Evolutionary conservation across 371 early-diverging fungal genomes (phyloP).

Genomic region (Mucor sp.): DNA sequence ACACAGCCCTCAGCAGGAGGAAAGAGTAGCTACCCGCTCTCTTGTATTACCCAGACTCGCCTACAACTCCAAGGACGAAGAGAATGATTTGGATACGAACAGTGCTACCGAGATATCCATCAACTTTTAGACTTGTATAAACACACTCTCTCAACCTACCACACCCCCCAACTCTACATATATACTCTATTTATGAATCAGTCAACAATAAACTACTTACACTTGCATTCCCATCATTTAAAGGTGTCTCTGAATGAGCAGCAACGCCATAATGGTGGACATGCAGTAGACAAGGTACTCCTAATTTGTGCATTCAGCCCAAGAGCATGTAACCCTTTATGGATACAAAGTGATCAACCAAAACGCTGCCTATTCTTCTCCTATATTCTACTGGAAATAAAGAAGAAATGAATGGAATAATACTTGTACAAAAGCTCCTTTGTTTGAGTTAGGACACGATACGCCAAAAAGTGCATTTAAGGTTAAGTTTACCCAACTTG

Average conservation of each 20-base stretch:
- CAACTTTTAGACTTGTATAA: background rate
- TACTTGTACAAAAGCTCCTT: background rate
- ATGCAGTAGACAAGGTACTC: background rate
- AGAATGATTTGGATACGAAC: conserved; percentile 9
- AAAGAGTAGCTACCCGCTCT: conserved; percentile 61
- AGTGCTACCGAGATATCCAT: conserved; percentile 13
- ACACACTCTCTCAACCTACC: background rate
- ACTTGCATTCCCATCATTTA: too few species aligned
- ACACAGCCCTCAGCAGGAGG: conserved; percentile 76
- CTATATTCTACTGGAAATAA: background rate
- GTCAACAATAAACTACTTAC: too few species aligned
- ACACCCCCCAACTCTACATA: background rate
- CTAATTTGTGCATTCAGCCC: background rate
- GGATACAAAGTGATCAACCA: background rate
- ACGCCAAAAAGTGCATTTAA: background rate
- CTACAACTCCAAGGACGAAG: background rate
- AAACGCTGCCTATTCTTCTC: background rate
- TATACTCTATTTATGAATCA: background rate
- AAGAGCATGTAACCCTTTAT: background rate
- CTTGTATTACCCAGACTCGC: conserved; percentile 19
- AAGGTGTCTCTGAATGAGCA: background rate
- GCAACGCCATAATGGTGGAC: background rate
- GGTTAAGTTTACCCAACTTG: background rate
- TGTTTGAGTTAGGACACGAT: background rate
- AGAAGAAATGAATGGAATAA: background rate